These are phyloP conservation scores for Botrytis squamosa DNA, from an alignment of 2,329 filamentous ascomycete genomes.

Conservation along the genomic window DNA sequence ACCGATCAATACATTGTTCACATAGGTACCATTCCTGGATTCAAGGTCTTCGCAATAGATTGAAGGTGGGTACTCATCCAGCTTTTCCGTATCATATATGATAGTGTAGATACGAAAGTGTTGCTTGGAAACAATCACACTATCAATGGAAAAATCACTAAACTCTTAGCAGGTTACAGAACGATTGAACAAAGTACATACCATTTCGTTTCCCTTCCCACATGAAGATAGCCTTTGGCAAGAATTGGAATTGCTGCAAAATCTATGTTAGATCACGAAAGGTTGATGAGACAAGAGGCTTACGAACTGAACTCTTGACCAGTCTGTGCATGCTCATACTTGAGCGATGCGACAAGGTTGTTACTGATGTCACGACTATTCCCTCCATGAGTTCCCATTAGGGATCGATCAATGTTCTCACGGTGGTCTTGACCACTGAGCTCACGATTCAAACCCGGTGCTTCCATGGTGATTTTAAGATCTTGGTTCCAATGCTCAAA, in stretches of 20 bases:
- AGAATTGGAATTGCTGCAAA: conserved; percentile 15
- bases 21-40: conserved; percentile 54
- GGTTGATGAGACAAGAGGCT: neutral
- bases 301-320: conserved; percentile 9
- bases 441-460: neutral
- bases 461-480: neutral
- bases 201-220: conserved; percentile 39
- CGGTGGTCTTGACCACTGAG: neutral
- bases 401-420: neutral
- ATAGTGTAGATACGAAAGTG: conserved; percentile 58
- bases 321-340: conserved; percentile 8
- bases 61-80: conserved; percentile 39
- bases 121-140: conserved; percentile 48
- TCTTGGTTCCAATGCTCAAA: neutral
- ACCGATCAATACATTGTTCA: conserved; percentile 50
- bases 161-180: neutral
- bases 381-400: neutral
- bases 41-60: conserved; percentile 57
- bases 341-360: conserved; percentile 8
- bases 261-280: conserved; percentile 2
- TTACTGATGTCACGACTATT: neutral
- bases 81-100: conserved; percentile 45
- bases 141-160: conserved; percentile 44
- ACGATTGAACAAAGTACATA: conserved; percentile 23
- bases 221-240: neutral